These are phyloP conservation scores for Rubia balearica DNA, from an alignment of 305 asterid species.

Conservation along the genomic window DNA sequence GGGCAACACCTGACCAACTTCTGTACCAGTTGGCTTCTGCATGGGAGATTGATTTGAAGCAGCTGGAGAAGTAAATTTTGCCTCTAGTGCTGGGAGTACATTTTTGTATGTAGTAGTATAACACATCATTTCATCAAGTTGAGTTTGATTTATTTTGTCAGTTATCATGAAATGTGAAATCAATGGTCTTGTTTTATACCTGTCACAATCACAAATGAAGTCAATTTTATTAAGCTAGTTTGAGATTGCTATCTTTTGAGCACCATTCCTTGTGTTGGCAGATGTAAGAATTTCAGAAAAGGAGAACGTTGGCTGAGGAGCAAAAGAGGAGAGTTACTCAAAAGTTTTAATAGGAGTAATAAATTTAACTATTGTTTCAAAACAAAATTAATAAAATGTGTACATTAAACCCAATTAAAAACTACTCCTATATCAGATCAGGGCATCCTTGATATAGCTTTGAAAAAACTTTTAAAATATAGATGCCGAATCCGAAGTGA, in stretches of 20 bases:
- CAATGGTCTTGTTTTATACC: background rate
- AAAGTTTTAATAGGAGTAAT: too few relatives aligned
- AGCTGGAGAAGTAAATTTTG: constrained; percentile 42
- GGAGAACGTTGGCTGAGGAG: too few relatives aligned
- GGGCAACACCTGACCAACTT: constrained; percentile 70
- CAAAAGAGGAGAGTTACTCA: too few relatives aligned
- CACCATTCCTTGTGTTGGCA: background rate
- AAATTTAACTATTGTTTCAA: background rate
- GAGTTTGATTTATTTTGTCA: background rate
- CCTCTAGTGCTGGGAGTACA: background rate
- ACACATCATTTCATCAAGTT: background rate
- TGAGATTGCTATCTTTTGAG: background rate
- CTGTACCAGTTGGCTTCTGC: constrained; percentile 74
- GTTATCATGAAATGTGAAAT: background rate
- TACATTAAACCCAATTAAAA: background rate
- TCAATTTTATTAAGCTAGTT: background rate
- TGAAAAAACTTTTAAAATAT: too few relatives aligned
- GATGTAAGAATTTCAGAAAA: too few relatives aligned
- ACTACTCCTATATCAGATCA: background rate
- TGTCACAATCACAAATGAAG: background rate
- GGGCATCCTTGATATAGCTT: background rate
- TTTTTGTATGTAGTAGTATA: constrained; percentile 11
- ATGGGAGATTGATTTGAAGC: constrained; percentile 82
- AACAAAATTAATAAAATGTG: background rate
- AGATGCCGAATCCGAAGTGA: background rate